Conservation (phyloP, 768 basidiomycete genomes). For the Russula lepida region DNA sequence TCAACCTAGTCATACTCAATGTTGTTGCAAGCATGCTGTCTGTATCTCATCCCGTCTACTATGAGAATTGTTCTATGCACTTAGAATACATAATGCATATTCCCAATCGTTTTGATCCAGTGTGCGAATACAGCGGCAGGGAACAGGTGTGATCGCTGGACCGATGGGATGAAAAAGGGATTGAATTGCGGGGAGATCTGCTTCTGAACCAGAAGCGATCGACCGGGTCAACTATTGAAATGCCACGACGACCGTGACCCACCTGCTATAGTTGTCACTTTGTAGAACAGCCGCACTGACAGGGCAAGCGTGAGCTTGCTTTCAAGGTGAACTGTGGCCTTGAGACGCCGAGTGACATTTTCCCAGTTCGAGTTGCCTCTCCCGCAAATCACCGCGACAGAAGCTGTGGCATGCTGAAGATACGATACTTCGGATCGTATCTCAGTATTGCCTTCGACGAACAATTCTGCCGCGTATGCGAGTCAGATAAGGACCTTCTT, state of each 20-base stretch:
- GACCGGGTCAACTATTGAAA: background rate
- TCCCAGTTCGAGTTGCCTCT: constrained; percentile 6
- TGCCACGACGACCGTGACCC: constrained; percentile 23
- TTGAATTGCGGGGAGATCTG: constrained; percentile 5
- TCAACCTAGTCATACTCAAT: background rate
- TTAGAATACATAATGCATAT: constrained; percentile 43
- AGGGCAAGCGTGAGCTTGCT: constrained; percentile 25
- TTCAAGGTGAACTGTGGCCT: constrained; percentile 17
- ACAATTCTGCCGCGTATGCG: background rate
- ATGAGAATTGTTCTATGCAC: constrained; percentile 12
- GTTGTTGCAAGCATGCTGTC: background rate
- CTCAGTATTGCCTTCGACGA: background rate
- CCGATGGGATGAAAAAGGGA: constrained; percentile 4
- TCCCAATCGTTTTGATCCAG: constrained; percentile 42
- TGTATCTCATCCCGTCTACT: background rate
- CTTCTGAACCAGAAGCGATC: background rate
- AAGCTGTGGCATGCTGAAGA: constrained; percentile 1
- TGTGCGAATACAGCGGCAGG: constrained; percentile 44
- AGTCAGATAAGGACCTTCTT: constrained; percentile 1
- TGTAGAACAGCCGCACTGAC: constrained; percentile 43
- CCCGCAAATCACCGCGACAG: constrained; percentile 17
- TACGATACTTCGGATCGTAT: constrained; percentile 11
- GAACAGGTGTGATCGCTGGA: constrained; percentile 41
- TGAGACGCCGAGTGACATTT: constrained; percentile 11
- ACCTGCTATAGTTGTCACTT: background rate